Base-by-base conservation (phyloP, 2,329 filamentous ascomycete genomes). In the Monilinia vaccinii-corymbosi region DNA sequence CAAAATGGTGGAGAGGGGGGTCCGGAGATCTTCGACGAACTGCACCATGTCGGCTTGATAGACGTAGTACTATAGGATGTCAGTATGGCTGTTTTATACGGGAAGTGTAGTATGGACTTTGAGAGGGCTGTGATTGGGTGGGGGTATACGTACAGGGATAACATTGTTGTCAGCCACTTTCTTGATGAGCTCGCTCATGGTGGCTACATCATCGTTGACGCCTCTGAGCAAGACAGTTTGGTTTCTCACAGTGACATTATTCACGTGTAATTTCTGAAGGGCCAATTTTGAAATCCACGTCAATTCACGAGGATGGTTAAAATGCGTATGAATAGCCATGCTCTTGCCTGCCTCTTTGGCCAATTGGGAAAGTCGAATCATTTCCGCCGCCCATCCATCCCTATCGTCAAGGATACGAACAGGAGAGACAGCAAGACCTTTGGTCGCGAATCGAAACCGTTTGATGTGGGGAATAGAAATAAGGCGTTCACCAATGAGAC, bases 31-130 rank as follows among this genome's bases (percentile, higher is more conserved):
- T 72, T 87, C 84, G 2, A 82, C 75, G 48, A 78, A 80, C 32
- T 75, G 71, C 10, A 85, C 81, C 78, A 86, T 82, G 69, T 87
- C 84, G 50, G 80, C 81, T 67, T 85, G 82, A 70, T 86, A 87
- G 56, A 87, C 79, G 66, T 87, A 87, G 70, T 86, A 86, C 78
- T 83, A 18, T n/a, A 9, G 11, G 21, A 36, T 44, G 28, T 58
- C 50, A 57, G 64, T 44, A 45, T 51, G 32, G 16, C 16, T 11
- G 16, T 57, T 34, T 45, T n/a, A 32, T 56, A 47, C 50, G 38
- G 23, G n/a, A 28, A 44, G 21, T 11, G 21, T 25, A 32, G 9
- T 6, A 31, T 13, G 5, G 31, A 42, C 60, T 36, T 56, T n/a
- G 32, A 31, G 49, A 45, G 36, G 38, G n/a, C 34, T 34, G 16